Evolutionary conservation across 2,329 filamentous ascomycete genomes (phyloP).

Genomic region (Byssochlamys sp.): DNA sequence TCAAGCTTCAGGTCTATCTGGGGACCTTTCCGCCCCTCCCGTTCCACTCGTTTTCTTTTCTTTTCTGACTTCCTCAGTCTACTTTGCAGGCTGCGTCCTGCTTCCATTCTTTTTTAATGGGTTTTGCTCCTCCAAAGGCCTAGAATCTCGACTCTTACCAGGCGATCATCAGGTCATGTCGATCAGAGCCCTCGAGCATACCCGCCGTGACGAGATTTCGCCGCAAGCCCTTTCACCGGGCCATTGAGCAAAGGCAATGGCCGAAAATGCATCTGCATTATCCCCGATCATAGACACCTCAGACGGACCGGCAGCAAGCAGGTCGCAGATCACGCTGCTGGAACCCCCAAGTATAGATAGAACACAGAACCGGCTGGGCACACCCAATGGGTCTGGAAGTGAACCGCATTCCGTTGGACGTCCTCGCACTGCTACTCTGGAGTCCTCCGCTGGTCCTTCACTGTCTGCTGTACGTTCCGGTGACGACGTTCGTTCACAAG

Average conservation of each 20-base stretch:
- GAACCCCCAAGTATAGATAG: conserved; percentile 11
- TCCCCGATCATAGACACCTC: conserved; percentile 5
- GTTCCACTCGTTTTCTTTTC: neutral
- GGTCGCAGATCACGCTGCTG: conserved; percentile 3
- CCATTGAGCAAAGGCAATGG: conserved; percentile 20
- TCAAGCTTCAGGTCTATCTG: neutral
- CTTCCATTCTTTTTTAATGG: neutral
- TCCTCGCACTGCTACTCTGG: conserved; percentile 12
- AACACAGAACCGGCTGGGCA: conserved; percentile 6
- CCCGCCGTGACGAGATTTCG: conserved; percentile 2
- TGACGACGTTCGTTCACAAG: neutral
- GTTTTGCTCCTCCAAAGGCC: neutral
- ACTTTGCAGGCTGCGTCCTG: neutral
- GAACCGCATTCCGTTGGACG: conserved; percentile 12
- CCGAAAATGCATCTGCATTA: conserved; percentile 19
- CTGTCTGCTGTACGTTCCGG: conserved; percentile 11
- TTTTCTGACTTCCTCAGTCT: neutral
- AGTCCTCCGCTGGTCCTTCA: conserved; percentile 11
- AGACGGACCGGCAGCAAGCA: neutral
- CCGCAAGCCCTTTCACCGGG: conserved; percentile 11
- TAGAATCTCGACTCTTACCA: neutral
- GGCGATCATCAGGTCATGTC: conserved; percentile 15
- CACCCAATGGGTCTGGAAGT: conserved; percentile 7
- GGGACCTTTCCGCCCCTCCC: neutral
- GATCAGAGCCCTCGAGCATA: conserved; percentile 9